Evolutionary conservation across 768 basidiomycete genomes (phyloP).

Genomic region (Suillus plorans): DNA sequence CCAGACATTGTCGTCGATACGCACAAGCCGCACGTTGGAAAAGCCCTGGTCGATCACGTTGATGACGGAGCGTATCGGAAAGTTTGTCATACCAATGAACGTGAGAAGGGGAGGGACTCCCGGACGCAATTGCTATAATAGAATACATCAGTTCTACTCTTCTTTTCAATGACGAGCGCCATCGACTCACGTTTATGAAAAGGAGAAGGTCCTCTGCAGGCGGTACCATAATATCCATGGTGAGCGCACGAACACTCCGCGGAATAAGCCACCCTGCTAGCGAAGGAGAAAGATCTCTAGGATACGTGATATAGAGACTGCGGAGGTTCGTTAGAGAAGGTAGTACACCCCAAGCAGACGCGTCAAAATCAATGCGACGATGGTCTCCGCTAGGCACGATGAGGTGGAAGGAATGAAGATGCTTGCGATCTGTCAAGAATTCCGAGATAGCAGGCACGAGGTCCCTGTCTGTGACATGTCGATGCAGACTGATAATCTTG

Average conservation of each 20-base stretch:
- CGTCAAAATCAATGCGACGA: slow-evolving; percentile 62
- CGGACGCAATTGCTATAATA: slow-evolving; percentile 52
- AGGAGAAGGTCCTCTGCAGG: slow-evolving; percentile 39
- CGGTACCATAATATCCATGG: slow-evolving; percentile 38
- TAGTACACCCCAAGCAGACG: slow-evolving; percentile 69
- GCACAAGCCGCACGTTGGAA: slow-evolving; percentile 57
- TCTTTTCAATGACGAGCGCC: background rate
- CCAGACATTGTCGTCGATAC: slow-evolving; percentile 55
- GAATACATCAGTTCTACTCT: slow-evolving; percentile 1
- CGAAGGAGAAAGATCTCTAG: slow-evolving; percentile 59
- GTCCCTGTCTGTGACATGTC: slow-evolving; percentile 52
- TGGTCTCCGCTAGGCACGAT: slow-evolving; percentile 44
- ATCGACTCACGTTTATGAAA: slow-evolving; percentile 41
- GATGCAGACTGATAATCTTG: slow-evolving; percentile 41
- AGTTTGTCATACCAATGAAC: slow-evolving; percentile 57
- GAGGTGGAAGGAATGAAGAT: slow-evolving; percentile 54
- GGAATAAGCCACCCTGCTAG: slow-evolving; percentile 72
- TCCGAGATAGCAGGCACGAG: slow-evolving; percentile 69
- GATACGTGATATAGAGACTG: slow-evolving; percentile 61
- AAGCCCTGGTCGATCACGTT: slow-evolving; percentile 59
- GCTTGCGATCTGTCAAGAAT: slow-evolving; percentile 56
- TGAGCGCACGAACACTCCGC: slow-evolving; percentile 46
- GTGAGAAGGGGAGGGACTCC: slow-evolving; percentile 54
- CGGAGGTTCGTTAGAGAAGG: slow-evolving; percentile 53
- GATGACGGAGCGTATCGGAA: slow-evolving; percentile 38